Evolutionary conservation across 2,329 filamentous ascomycete species (phyloP).

Genomic region (Colletotrichum navitas): DNA sequence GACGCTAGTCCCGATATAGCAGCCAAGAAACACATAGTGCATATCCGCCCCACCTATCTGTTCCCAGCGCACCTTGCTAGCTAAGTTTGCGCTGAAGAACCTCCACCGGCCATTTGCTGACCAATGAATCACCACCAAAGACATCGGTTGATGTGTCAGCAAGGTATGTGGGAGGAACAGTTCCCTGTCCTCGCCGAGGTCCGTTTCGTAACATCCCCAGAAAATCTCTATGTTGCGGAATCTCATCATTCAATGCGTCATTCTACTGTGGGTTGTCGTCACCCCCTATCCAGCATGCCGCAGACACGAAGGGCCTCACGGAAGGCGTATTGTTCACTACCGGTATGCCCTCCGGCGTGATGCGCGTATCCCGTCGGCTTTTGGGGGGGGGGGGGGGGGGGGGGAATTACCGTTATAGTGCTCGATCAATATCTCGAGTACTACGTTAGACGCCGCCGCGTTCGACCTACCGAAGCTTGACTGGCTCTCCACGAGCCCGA

Average conservation of each 20-base stretch:
- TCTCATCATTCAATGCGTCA: conserved; percentile 8
- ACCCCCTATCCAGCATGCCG: not conserved
- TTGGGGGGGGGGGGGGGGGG: too few species aligned
- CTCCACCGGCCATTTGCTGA: not conserved
- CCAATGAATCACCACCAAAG: not conserved
- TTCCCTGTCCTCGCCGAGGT: not conserved
- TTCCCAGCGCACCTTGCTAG: not conserved
- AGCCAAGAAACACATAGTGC: conserved; percentile 49
- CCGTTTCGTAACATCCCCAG: not conserved
- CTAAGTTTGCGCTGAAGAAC: not conserved
- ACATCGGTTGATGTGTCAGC: conserved; percentile 14
- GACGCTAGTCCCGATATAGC: conserved; percentile 48
- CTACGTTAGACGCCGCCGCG: too few species aligned
- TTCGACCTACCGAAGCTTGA: too few species aligned
- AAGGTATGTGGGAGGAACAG: not conserved
- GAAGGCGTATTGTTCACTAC: not conserved
- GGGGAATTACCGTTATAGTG: too few species aligned
- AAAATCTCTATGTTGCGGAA: not conserved
- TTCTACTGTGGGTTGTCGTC: not conserved
- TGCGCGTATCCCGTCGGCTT: too few species aligned
- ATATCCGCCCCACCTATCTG: not conserved
- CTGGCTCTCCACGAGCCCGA: not conserved
- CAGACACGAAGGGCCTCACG: too few species aligned
- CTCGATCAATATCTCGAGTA: not conserved
- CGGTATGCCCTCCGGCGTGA: too few species aligned